Conservation (phyloP, 1,284 basidiomycete genomes). For the Rhodotorula mucilaginosa region DNA sequence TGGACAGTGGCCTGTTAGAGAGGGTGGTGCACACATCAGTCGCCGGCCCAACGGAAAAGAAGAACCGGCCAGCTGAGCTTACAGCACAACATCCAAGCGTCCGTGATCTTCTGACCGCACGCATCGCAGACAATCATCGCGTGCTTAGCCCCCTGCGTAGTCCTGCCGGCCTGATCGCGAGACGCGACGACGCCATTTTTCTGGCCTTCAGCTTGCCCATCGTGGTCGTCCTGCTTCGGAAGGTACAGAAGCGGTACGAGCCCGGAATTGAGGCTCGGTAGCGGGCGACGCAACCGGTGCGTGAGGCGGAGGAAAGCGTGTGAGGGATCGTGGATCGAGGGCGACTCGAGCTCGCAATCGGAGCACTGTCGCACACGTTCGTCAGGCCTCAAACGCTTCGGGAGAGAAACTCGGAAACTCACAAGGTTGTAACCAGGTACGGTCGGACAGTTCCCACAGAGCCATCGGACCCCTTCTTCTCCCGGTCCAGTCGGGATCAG, state of each 20-base stretch:
- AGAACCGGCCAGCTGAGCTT: neutral
- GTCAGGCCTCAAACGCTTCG: too few relatives aligned
- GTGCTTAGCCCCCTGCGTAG: neutral
- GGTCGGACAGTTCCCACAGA: conserved; percentile 15
- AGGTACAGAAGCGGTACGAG: conserved; percentile 25
- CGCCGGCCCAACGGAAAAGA: too few relatives aligned
- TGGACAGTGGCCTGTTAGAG: conserved; percentile 19
- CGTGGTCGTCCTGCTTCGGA: neutral
- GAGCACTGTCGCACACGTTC: neutral
- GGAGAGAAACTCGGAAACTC: neutral
- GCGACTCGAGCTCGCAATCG: neutral
- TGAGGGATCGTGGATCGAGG: neutral
- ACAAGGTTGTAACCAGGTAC: neutral
- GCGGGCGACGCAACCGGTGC: conserved; percentile 2
- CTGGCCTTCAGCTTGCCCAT: neutral
- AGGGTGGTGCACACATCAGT: neutral
- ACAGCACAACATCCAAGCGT: conserved; percentile 28
- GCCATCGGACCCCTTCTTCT: neutral
- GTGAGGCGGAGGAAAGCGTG: conserved; percentile 17
- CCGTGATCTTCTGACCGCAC: neutral
- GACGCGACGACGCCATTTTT: neutral
- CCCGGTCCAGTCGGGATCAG: neutral
- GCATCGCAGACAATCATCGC: conserved; percentile 18
- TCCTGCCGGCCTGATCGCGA: neutral
- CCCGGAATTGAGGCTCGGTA: conserved; percentile 9